These are phyloP conservation scores for Leishmania mexicana DNA, from an alignment of 208 protist species.

Conservation along the genomic window DNA sequence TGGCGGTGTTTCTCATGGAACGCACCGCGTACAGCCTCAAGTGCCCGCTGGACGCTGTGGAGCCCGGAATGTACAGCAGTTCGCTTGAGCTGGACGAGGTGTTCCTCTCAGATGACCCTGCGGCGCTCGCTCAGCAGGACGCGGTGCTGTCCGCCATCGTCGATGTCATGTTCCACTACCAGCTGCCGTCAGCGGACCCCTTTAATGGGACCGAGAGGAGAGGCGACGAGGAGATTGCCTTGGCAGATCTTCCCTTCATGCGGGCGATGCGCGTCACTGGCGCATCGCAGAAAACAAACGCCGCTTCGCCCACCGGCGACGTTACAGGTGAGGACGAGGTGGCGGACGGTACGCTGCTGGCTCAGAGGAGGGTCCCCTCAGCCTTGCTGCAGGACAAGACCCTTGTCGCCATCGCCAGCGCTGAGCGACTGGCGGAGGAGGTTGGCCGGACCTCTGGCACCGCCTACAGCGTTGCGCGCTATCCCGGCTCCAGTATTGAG, in stretches of 20 bases:
- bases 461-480: slow-evolving; percentile 33
- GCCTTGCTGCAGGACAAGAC: slow-evolving; percentile 35
- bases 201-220: slow-evolving; percentile 10
- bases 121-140: slow-evolving; percentile 44
- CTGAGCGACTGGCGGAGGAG: slow-evolving; percentile 35
- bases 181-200: slow-evolving; percentile 17
- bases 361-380: slow-evolving; percentile 24
- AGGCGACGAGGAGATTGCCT: slow-evolving; percentile 12
- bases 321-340: neutral
- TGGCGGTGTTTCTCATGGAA: slow-evolving; percentile 90
- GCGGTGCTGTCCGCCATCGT: slow-evolving; percentile 56
- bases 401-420: slow-evolving; percentile 28
- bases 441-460: slow-evolving; percentile 26
- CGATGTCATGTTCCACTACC: slow-evolving; percentile 65
- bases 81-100: slow-evolving; percentile 72
- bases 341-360: slow-evolving; percentile 20
- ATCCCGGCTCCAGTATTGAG: slow-evolving; percentile 6
- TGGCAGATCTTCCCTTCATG: slow-evolving; percentile 38
- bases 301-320: neutral
- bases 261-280: slow-evolving; percentile 22
- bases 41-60: slow-evolving; percentile 67
- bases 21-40: slow-evolving; percentile 85
- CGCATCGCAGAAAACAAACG: neutral
- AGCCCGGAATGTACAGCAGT: slow-evolving; percentile 68
- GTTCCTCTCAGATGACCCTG: slow-evolving; percentile 56